phyloP scores from a whole-genome alignment of 495 filamentous ascomycete species.

The Aspergillus mulundensis region DNA sequence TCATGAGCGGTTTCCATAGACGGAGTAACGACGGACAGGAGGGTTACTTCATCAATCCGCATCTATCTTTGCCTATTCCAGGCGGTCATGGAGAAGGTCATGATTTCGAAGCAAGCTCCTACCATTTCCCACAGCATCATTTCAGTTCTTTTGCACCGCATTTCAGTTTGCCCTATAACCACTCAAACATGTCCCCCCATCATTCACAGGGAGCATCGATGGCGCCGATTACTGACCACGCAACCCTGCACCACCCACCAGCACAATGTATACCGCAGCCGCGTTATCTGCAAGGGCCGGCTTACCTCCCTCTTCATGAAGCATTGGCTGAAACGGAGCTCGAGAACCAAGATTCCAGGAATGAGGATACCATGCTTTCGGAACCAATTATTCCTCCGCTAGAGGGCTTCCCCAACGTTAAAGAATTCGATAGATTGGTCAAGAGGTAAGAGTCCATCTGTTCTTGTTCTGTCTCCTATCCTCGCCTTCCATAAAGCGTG shows the following conservation, averaged over 20 bases:
- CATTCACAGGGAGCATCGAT: constrained; percentile 34
- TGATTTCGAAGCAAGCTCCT: constrained; percentile 34
- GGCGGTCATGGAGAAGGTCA: constrained; percentile 33
- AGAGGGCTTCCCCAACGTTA: constrained; percentile 50
- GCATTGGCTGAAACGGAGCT: constrained; percentile 36
- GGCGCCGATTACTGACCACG: constrained; percentile 29
- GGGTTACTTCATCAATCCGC: constrained; percentile 37
- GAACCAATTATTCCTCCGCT: constrained; percentile 41
- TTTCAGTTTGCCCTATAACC: constrained; percentile 33
- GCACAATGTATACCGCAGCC: constrained; percentile 34
- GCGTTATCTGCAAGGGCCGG: constrained; percentile 33
- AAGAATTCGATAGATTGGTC: constrained; percentile 52
- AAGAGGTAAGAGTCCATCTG: constrained; percentile 37
- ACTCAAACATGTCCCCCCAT: constrained; percentile 30
- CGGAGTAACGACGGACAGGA: constrained; percentile 34
- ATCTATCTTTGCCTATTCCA: constrained; percentile 29
- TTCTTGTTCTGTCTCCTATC: not conserved
- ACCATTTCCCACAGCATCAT: constrained; percentile 34
- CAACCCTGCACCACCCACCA: constrained; percentile 28
- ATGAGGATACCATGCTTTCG: constrained; percentile 41
- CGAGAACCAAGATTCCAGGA: constrained; percentile 43
- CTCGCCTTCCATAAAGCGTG: not conserved
- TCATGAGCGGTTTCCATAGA: constrained; percentile 38
- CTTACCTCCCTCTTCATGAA: constrained; percentile 36
- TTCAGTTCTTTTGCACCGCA: constrained; percentile 35